Evolutionary conservation across 1,284 basidiomycete genomes (phyloP).

Genomic region (Moesziomyces parantarcticus): DNA sequence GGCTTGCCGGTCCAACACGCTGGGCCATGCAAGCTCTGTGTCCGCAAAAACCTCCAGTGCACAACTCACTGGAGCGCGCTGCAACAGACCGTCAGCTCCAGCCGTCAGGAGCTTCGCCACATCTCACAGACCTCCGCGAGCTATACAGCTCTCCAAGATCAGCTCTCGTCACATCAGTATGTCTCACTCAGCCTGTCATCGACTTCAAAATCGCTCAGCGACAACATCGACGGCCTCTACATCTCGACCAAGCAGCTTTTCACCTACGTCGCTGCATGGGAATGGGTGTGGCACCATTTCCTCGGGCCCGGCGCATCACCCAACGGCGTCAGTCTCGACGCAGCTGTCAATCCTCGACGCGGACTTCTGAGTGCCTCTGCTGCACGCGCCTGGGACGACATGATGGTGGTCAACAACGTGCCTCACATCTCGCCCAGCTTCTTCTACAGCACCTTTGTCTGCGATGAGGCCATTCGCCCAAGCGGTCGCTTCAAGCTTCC

Average conservation of each 20-base stretch:
- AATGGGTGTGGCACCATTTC: conserved; percentile 44
- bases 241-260: conserved; percentile 43
- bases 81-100: conserved; percentile 46
- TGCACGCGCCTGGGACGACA: conserved; percentile 31
- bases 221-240: conserved; percentile 38
- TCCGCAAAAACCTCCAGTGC: conserved; percentile 46
- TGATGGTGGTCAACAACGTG: conserved; percentile 30
- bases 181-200: conserved; percentile 29
- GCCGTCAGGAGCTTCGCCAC: conserved; percentile 42
- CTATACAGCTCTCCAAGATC: conserved; percentile 42
- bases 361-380: conserved; percentile 23
- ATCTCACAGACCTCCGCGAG: conserved; percentile 38
- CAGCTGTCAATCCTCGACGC: conserved; percentile 28
- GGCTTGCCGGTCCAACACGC: conserved; percentile 33
- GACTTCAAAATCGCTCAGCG: conserved; percentile 26
- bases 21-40: conserved; percentile 43
- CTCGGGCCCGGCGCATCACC: conserved; percentile 31
- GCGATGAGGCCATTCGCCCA: conserved; percentile 36
- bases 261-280: conserved; percentile 39
- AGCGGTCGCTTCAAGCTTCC: conserved; percentile 27
- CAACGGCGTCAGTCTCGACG: conserved; percentile 28
- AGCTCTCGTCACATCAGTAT: conserved; percentile 34
- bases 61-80: conserved; percentile 42
- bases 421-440: conserved; percentile 42
- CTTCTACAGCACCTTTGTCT: conserved; percentile 41